Base-by-base conservation (phyloP, 257 asterid genomes). In the Forsythia viridissima region DNA sequence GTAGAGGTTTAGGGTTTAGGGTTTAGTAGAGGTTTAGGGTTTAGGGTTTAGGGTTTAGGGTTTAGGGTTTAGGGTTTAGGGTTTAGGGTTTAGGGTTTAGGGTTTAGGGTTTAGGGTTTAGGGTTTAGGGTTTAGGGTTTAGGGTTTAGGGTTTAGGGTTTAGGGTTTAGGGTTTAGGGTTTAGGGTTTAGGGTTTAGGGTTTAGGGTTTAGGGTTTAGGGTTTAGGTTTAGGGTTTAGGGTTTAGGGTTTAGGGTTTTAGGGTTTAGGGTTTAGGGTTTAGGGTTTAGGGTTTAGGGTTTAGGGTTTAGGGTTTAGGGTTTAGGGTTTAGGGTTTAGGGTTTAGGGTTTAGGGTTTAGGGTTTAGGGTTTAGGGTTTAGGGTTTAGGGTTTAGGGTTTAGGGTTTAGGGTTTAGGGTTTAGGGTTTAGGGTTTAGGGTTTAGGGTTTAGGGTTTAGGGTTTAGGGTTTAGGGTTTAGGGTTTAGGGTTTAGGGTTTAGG, bases 271-370 rank as follows among this genome's bases (percentile, higher is more conserved):
- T 77, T 77, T 37, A 61, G 82, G 82, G 68, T 78, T 79, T 51
- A 61, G 81, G 81, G 70, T 78, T 78, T 48, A 57, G 81, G 81
- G 51, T 78, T 78, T 34, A 41, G 81, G 81, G 51, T 78, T 78
- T 70, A 51, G 77, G 81, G 81, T 70, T 78, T 78, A 70, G 77
- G 71, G 82, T 71, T 78, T 78, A 51, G 78, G 82, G 77, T 72
- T 79, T 71, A 71, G 78, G 82, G 82, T 72, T 79, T 57, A 72
- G 82, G 82, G 52, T 76, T 76, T 73, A 73, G 72, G 80, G 82
- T 55, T 78, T 71, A 48, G 71, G 82, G 82, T 55, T 78, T 55
- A 30, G 69, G 81, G 81, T 18, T 77, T 77, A 68, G 75, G 81
- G 81, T 51, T 77, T 70, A 9, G 51, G 81, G 77, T 55, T 78